phyloP scores from a whole-genome alignment of 2,329 filamentous ascomycete genomes.

The Trichoderma atrobrunneum region DNA sequence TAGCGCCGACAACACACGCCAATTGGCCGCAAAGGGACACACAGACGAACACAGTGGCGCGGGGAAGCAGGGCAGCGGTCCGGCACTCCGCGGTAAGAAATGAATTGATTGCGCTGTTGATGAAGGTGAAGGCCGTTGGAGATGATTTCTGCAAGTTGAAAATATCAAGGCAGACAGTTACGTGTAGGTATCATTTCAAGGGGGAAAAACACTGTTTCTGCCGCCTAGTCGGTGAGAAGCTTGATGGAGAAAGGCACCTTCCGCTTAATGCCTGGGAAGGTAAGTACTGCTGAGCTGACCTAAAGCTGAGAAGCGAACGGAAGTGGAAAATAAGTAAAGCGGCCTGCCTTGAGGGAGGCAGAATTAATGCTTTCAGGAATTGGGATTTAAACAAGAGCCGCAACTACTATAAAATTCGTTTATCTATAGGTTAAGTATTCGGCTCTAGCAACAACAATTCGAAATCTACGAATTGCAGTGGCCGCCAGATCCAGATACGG shows the following conservation, averaged over 20 bases:
- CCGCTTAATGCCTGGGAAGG: not conserved
- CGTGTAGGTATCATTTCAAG: not conserved
- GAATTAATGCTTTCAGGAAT: not conserved
- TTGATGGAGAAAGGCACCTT: not conserved
- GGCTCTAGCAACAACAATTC: not conserved
- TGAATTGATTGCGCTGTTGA: not conserved
- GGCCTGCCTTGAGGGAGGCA: not conserved
- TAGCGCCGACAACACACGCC: not conserved
- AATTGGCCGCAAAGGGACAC: constrained; percentile 7
- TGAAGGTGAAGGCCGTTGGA: not conserved
- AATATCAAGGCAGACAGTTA: not conserved
- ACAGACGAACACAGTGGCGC: constrained; percentile 1
- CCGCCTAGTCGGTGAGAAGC: not conserved
- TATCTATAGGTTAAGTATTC: not conserved
- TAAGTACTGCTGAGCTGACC: not conserved
- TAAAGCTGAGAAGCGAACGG: not conserved
- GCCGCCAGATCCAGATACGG: not conserved
- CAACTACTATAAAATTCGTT: not conserved
- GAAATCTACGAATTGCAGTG: not conserved
- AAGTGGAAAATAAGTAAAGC: not conserved
- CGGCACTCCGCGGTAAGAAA: not conserved
- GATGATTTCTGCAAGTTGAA: not conserved
- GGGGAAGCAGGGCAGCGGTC: not conserved
- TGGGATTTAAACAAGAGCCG: not conserved
- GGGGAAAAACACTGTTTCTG: not conserved